Conservation (phyloP, 2,329 filamentous ascomycete species). For the Cladophialophora psammophila region DNA sequence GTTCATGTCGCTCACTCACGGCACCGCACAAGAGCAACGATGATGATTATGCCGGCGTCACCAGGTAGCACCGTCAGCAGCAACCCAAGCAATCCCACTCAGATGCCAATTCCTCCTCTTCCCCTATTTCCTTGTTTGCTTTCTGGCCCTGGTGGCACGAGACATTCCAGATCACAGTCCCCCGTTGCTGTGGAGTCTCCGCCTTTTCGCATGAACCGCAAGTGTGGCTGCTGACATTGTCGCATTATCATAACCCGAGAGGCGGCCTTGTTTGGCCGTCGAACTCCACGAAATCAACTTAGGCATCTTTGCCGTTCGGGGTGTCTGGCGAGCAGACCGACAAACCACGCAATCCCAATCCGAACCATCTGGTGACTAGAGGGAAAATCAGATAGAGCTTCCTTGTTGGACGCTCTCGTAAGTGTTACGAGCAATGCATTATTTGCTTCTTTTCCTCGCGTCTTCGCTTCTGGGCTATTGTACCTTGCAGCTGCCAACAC, state of each 20-base stretch:
- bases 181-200: constrained; percentile 1
- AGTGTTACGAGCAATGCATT: constrained; percentile 9
- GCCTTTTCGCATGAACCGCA: constrained; percentile 3
- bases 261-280: neutral
- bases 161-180: constrained; percentile 13
- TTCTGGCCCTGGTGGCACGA: constrained; percentile 1
- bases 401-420: neutral
- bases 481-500: constrained; percentile 19
- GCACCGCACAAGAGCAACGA: neutral
- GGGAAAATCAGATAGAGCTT: neutral
- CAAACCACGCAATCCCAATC: neutral
- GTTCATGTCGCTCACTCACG: neutral
- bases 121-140: too few relatives aligned
- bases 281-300: too few relatives aligned
- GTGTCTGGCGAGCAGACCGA: neutral
- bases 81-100: constrained; percentile 4
- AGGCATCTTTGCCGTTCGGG: neutral
- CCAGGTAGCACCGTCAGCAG: constrained; percentile 2
- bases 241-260: constrained; percentile 22
- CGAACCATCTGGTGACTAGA: neutral
- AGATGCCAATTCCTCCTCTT: constrained; percentile 15
- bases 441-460: constrained; percentile 3
- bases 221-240: neutral
- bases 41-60: neutral
- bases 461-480: neutral